A percentile compares a stretch with the other conserved stretches of the same genome.
phyloP scores from a whole-genome alignment of 2,329 filamentous ascomycete species.

The Cryphonectria japonica region DNA sequence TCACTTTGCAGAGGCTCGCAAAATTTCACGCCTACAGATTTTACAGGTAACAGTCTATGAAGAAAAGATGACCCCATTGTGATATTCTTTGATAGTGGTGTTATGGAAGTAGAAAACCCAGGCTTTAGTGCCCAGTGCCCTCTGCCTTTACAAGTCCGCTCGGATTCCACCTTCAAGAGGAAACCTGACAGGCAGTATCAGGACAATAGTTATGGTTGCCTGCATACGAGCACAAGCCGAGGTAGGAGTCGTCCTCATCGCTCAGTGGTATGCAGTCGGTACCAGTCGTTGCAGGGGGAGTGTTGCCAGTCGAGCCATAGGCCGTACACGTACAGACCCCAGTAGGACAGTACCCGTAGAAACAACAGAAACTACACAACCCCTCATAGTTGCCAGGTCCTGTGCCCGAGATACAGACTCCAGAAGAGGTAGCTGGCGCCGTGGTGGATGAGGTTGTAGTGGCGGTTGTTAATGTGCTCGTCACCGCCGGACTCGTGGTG shows the following conservation, averaged over 20 bases:
- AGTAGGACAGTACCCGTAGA: conserved; percentile 5
- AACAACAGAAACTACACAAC: conserved; percentile 24
- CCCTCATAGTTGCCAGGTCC: conserved; percentile 29
- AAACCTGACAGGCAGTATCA: conserved; percentile 22
- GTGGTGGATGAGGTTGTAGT: conserved; percentile 1
- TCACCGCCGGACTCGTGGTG: conserved; percentile 8
- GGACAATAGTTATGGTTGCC: conserved; percentile 28
- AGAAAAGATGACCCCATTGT: no score
- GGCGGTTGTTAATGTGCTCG: conserved; percentile 4
- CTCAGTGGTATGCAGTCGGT: conserved; percentile 13
- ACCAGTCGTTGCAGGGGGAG: conserved; percentile 20
- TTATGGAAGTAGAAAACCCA: no score
- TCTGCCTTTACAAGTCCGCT: not conserved
- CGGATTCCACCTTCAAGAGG: not conserved
- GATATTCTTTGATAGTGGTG: no score
- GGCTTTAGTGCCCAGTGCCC: no score
- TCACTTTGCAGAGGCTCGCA: no score
- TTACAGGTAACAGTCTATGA: no score
- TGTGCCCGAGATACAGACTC: conserved; percentile 25
- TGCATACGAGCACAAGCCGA: conserved; percentile 24
- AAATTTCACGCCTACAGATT: no score
- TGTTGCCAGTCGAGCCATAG: not conserved
- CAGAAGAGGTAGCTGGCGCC: not conserved
- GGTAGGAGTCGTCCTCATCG: conserved; percentile 22
- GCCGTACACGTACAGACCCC: conserved; percentile 8